Evolutionary conservation across 1,284 basidiomycete genomes (phyloP), one percentile per base, ranked within the genome.

Genomic region (Sanghuangporus baumii): DNA sequence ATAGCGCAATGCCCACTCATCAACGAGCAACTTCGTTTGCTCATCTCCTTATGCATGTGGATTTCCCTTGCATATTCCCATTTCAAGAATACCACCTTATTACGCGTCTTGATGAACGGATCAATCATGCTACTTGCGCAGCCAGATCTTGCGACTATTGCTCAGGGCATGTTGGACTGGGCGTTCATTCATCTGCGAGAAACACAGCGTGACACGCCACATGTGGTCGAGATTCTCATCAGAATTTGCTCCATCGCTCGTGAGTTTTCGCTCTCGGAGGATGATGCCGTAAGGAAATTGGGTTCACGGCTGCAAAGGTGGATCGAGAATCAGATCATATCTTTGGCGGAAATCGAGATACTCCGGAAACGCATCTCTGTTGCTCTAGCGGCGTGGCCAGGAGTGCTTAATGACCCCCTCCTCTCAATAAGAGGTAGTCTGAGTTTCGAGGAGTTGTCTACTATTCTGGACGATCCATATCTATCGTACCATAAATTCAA

Each of bases 11-110:
- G 86, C 0, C 87, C 86, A n/a, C 80, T 98, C 48, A 81, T 96
- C 66, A 93, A 93, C 70, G 93, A 97, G 70, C 93, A 97, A 72
- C 74, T 88, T 51, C 86, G 95, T 6, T 76, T 90, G 36, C 72
- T 96, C 37, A 88, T 92, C 61, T 83, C 86, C 0, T 75, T 97
- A 26, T 85, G 84, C 20, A 72, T 96, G 14, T 87, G 91, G 79
- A 78, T 93, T 31, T 79, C 93, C 1, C 77, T 81, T 26, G 81
- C 84, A 61, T 70, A 76, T 51, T 69, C 75, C 40, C 79, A 84
- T 50, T 88, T 93, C 69, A 71, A 76, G 18, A 79, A 89, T 65
- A 71, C 77, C 1, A 81, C 80, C 7, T 74, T 93, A 6, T 76
- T 93, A 20, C 81, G 87, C 50, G 78, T 85, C 1, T 75, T 97